phyloP scores from a whole-genome alignment of 2,329 filamentous ascomycete species.

The Orbilia brochopaga region DNA sequence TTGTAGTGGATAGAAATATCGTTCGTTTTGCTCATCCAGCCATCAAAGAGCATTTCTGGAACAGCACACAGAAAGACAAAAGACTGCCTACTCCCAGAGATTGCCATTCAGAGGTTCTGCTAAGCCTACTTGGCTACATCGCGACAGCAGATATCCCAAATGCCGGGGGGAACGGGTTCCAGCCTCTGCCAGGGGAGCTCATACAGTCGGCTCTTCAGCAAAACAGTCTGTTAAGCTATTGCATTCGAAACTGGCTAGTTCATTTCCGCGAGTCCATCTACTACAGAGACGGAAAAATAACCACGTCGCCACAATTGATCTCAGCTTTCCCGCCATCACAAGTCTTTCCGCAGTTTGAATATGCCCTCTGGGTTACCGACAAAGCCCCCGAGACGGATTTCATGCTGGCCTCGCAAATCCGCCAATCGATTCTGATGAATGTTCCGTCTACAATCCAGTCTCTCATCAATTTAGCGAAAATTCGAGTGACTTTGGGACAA shows the following conservation, averaged over 20 bases:
- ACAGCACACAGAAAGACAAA: slow-evolving; percentile 22
- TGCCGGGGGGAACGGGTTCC: slow-evolving; percentile 3
- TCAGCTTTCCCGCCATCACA: slow-evolving; percentile 20
- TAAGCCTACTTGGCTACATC: slow-evolving; percentile 36
- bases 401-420: slow-evolving; percentile 17
- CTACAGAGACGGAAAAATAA: slow-evolving; percentile 16
- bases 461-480: slow-evolving; percentile 29
- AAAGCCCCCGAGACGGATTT: slow-evolving; percentile 31
- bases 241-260: slow-evolving; percentile 35
- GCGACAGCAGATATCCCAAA: slow-evolving; percentile 18
- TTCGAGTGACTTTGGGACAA: slow-evolving; percentile 7
- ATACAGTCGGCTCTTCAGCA: slow-evolving; percentile 10
- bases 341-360: slow-evolving; percentile 33
- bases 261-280: slow-evolving; percentile 32
- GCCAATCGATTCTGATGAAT: slow-evolving; percentile 39
- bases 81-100: slow-evolving; percentile 13
- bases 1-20: slow-evolving; percentile 33
- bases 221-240: slow-evolving; percentile 23
- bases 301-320: background rate
- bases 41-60: slow-evolving; percentile 39
- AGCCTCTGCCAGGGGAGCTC: background rate
- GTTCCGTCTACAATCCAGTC: slow-evolving; percentile 35
- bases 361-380: slow-evolving; percentile 23
- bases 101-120: slow-evolving; percentile 30
- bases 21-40: slow-evolving; percentile 36